A percentile compares a stretch with the other conserved stretches of the same genome.
Evolutionary conservation across 306 rosid genomes (phyloP).

Genomic region (Medicago lupulina): DNA sequence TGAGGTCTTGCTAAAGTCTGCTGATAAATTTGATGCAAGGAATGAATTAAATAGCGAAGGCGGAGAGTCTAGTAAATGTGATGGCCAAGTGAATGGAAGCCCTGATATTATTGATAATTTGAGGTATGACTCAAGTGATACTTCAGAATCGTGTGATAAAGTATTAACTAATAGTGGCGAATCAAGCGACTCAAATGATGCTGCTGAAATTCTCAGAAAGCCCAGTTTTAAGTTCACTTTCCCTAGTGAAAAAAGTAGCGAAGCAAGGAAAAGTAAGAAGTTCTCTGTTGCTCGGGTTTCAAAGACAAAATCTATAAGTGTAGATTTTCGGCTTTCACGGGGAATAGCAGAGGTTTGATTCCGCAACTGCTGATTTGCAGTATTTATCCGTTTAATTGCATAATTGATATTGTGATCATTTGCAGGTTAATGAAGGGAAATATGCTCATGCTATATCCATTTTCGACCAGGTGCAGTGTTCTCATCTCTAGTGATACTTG

Average conservation of each 20-base stretch:
- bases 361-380: constrained; percentile 31
- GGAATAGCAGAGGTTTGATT: constrained; percentile 91
- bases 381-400: constrained; percentile 12
- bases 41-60: constrained; percentile 56
- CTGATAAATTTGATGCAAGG: constrained; percentile 46
- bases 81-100: constrained; percentile 59
- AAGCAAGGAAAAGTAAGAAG: constrained; percentile 73
- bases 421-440: constrained; percentile 95
- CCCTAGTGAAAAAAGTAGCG: constrained; percentile 54
- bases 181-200: constrained; percentile 54
- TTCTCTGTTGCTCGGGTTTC: constrained; percentile 77
- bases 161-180: constrained; percentile 50
- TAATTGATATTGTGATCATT: constrained; percentile 32
- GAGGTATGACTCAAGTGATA: constrained; percentile 68
- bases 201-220: constrained; percentile 54
- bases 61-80: constrained; percentile 48
- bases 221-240: constrained; percentile 55
- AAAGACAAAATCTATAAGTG: constrained; percentile 81
- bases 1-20: constrained; percentile 52
- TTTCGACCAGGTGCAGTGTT: constrained; percentile 76
- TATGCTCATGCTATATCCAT: constrained; percentile 87
- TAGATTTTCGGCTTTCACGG: constrained; percentile 94
- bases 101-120: constrained; percentile 56
- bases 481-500: constrained; percentile 35
- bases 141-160: constrained; percentile 63